Evolutionary conservation across 1,284 basidiomycete genomes (phyloP).

Genomic region (Fomitopsis pinicola): DNA sequence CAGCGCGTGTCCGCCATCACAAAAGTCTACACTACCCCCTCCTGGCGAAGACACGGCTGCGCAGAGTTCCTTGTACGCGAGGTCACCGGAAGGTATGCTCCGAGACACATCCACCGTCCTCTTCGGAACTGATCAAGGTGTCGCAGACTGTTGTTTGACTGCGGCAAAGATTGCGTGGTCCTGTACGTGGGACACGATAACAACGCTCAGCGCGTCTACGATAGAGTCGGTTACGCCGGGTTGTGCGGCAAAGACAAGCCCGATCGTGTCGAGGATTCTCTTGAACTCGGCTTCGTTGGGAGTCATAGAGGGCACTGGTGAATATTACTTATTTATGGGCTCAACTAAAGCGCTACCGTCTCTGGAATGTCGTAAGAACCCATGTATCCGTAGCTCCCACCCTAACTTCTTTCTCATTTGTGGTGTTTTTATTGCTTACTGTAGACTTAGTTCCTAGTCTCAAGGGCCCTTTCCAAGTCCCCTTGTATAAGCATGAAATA

Average conservation of each 20-base stretch:
- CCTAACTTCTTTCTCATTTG: background rate
- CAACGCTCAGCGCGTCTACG: conserved; percentile 43
- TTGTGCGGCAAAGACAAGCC: conserved; percentile 36
- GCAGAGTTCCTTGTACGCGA: conserved; percentile 42
- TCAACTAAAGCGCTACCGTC: background rate
- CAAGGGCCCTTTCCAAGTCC: too few relatives aligned
- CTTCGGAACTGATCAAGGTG: conserved; percentile 5
- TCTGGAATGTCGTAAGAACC: background rate
- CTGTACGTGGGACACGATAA: conserved; percentile 47
- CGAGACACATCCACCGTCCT: conserved; percentile 5
- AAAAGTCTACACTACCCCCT: conserved; percentile 44
- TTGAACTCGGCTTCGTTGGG: conserved; percentile 43
- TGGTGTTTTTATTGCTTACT: background rate
- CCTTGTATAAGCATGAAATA: too few relatives aligned
- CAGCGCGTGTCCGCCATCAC: conserved; percentile 42
- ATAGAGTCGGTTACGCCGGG: conserved; percentile 43
- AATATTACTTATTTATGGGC: conserved; percentile 8
- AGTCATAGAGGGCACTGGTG: conserved; percentile 42
- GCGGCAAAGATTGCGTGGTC: conserved; percentile 37
- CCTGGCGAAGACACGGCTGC: conserved; percentile 39
- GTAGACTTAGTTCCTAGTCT: background rate
- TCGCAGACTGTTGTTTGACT: conserved; percentile 30
- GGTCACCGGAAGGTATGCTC: conserved; percentile 36
- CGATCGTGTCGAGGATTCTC: conserved; percentile 34
- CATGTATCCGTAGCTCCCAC: conserved; percentile 17